Conservation (phyloP, 768 basidiomycete species). For the Lactifluus subvellereus region DNA sequence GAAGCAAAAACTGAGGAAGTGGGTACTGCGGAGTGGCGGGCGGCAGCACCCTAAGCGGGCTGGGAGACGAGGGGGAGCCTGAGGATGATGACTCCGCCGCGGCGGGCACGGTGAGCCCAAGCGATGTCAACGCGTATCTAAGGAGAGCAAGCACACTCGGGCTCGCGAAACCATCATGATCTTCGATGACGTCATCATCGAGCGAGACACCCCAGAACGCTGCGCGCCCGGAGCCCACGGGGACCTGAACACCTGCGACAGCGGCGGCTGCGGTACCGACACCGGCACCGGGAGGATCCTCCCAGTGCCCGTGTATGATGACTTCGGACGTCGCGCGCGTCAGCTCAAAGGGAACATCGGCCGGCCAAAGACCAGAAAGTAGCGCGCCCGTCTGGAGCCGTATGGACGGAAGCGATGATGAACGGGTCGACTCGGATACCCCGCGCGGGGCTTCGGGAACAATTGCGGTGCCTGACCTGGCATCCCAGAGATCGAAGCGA, state of each 20-base stretch:
- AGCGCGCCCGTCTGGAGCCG: conserved; percentile 4
- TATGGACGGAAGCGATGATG: conserved; percentile 1
- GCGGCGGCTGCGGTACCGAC: neutral
- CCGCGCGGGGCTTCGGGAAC: conserved; percentile 6
- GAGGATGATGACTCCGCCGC: neutral
- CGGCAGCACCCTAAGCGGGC: conserved; percentile 33
- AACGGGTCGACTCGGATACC: neutral
- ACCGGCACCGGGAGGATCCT: neutral
- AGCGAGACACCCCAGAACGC: conserved; percentile 20
- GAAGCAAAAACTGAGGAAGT: conserved; percentile 58
- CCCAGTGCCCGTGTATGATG: conserved; percentile 10
- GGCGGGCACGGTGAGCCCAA: conserved; percentile 34
- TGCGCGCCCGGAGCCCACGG: conserved; percentile 16
- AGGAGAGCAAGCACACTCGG: conserved; percentile 1
- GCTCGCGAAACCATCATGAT: neutral
- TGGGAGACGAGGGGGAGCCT: neutral
- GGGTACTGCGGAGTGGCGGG: conserved; percentile 31
- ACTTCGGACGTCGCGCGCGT: neutral
- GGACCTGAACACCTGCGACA: conserved; percentile 15
- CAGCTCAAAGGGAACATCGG: conserved; percentile 7
- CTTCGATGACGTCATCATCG: neutral
- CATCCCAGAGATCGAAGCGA: conserved; percentile 33
- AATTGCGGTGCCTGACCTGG: conserved; percentile 31
- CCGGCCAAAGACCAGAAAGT: conserved; percentile 11
- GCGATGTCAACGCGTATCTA: conserved; percentile 11